Base-by-base conservation (phyloP, 2,329 filamentous ascomycete genomes). In the Pseudopithomyces chartarum region DNA sequence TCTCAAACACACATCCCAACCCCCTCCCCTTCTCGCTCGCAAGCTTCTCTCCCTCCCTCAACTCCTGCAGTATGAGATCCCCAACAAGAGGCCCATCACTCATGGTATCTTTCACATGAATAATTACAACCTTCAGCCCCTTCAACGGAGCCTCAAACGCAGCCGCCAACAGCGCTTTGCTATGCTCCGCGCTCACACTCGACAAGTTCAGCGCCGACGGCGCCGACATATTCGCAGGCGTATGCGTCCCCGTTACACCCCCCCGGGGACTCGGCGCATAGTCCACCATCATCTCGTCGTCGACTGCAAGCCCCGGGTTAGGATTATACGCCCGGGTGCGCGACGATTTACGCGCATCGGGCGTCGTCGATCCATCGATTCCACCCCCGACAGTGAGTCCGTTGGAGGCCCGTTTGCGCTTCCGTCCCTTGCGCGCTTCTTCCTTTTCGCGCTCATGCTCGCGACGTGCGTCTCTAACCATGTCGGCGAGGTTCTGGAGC, bases 91-190 rank as follows among this genome's bases (percentile, higher is more conserved):
- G 85, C 0, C 87, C 91, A 70, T 97, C 92, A 8, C 82, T 80
- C 54, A 97, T 79, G 20, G 85, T 89, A 62, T 98, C 94, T 74
- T 99, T 99, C 69, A 98, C 85, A 71, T 99, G 95, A 36, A 98
- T 98, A 54, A 98, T 86, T 48, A 97, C 87, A 1, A 99, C 81
- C 60, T 87, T 90, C 26, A 98, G 73, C 0, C 92, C 92, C 51
- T 82, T 80, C 4, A 99, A 80, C 6, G 87, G 87, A 47, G 69
- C 39, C 44, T 68, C 57, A 23, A 73, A 67, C 2, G 66, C 66
- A 3, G 72, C 68, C 0, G 64, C 55, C 0, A 73, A 57, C 42
- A 73, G 32, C 12, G 67, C 71, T 17, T 65, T 66, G 32, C 58
- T 68, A 47, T 70, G 69, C 20, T 71, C 71, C 6, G 63, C 59